Percentiles rank a stretch among this genome's conserved stretches.
Conservation (phyloP, 306 rosid genomes). For the Trifolium subterraneum region DNA sequence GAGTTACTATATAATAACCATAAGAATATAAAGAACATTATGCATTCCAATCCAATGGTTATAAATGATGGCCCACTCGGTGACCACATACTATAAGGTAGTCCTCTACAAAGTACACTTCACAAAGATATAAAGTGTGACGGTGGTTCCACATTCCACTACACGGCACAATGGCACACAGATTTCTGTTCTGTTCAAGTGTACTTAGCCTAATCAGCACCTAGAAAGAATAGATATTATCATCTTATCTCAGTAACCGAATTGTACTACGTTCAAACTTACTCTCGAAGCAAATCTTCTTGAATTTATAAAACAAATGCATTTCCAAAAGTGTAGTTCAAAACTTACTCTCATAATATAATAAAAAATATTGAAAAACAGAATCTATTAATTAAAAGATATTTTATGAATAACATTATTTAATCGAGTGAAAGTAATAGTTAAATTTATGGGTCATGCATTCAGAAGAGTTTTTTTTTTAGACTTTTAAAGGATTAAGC, state of each 20-base stretch:
- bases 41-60: background rate
- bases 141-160: background rate
- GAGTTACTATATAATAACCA: no score
- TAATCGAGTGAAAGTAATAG: no score
- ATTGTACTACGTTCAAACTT: background rate
- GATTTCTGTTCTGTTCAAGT: background rate
- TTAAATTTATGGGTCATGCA: no score
- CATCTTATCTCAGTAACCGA: background rate
- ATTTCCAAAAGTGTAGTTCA: no score
- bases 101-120: background rate
- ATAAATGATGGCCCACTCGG: background rate
- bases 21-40: background rate
- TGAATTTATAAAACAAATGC: no score
- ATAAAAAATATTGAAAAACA: no score
- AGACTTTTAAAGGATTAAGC: no score
- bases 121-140: background rate
- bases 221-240: background rate
- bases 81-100: conserved; percentile 1
- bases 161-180: background rate
- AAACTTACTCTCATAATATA: no score
- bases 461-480: no score
- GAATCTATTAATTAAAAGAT: no score
- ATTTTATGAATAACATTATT: no score
- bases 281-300: no score
- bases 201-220: background rate